These are phyloP conservation scores for Wilcoxina mikolae DNA, from an alignment of 495 filamentous ascomycete genomes.

Conservation along the genomic window DNA sequence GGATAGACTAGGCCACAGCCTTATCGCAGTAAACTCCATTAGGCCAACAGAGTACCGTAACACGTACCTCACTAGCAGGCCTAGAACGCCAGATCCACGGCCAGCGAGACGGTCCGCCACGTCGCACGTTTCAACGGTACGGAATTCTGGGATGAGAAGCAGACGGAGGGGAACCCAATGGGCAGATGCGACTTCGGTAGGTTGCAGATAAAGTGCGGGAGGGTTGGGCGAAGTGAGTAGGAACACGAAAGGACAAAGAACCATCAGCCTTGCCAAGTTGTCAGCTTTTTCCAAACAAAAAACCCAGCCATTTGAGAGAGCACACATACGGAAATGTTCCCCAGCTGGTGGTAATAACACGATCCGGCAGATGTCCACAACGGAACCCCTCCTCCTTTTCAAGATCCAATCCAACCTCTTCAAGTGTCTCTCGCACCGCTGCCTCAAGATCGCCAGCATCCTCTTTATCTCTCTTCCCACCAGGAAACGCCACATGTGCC, in stretches of 20 bases:
- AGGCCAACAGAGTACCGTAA: constrained; percentile 44
- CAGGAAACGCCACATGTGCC: constrained; percentile 59
- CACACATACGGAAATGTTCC: constrained; percentile 48
- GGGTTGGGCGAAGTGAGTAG: constrained; percentile 44
- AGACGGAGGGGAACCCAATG: constrained; percentile 63
- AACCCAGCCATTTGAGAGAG: constrained; percentile 5
- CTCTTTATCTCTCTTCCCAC: constrained; percentile 54
- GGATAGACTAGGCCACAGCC: constrained; percentile 31
- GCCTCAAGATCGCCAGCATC: constrained; percentile 51
- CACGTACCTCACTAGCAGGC: constrained; percentile 37
- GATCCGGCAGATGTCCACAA: constrained; percentile 56
- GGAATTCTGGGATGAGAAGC: constrained; percentile 44
- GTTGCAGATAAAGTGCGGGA: constrained; percentile 49
- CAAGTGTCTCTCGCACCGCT: constrained; percentile 52
- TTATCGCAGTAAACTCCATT: constrained; percentile 60
- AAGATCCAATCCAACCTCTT: constrained; percentile 60
- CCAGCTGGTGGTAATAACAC: constrained; percentile 59
- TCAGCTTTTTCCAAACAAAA: constrained; percentile 9
- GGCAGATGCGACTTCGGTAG: constrained; percentile 55
- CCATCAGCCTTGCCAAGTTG: constrained; percentile 46
- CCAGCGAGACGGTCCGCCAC: constrained; percentile 48
- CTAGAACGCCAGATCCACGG: constrained; percentile 29
- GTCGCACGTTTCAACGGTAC: constrained; percentile 52
- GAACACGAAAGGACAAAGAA: constrained; percentile 63
- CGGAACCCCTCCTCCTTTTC: constrained; percentile 39